Base-by-base conservation (phyloP, 805 yeast species). In the Yarrowia sp. region DNA sequence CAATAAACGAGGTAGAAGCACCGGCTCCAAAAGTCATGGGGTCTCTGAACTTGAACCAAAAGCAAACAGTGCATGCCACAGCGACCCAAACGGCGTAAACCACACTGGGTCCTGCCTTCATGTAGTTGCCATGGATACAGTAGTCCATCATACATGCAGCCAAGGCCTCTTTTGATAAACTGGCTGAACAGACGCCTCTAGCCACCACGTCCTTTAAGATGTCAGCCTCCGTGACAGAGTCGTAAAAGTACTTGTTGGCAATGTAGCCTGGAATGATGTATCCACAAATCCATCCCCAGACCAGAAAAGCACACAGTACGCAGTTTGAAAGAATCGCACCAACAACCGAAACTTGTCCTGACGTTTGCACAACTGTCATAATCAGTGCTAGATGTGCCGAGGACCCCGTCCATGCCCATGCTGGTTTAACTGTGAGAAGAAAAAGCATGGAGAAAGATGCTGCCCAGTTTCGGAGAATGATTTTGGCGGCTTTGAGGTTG, bases 181-280 rank as follows among this genome's bases (percentile, higher is more conserved):
- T 14, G 14, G 62, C 62, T 4, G 58, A 33, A 22, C 58, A 51
- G 3, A 51, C 41, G 10, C 58, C 58, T 5, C 58, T 17, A 1
- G 32, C 30, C 2, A 51, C 41, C 58, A 51, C 41, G 21, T 51
- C 58, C n/a, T 14, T 33, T 5, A 51, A 2, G 22, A 51, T 51
- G 12, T 54, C 62, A 2, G 44, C 62, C 4, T 36, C 28, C 10
- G 62, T 54, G 1, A 54, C 48, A 3, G 62, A 54, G 62, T 54
- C 36, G 48, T 54, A 40, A 26, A 54, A 54, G 48, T 54, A 54
- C 28, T 38, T 36, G 48, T 54, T 54, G 62, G 44, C 48, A 19
- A 54, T 54, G 26, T 54, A 38, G 11, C 44, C 48, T 11, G 62
- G 48, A 7, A 54, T 54, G 28, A 54, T 54, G 41, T 51, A 51